Percentiles rank a stretch among this genome's conserved stretches.
Evolutionary conservation across 768 basidiomycete genomes (phyloP).

Genomic region (Asterophora lycoperdoides): DNA sequence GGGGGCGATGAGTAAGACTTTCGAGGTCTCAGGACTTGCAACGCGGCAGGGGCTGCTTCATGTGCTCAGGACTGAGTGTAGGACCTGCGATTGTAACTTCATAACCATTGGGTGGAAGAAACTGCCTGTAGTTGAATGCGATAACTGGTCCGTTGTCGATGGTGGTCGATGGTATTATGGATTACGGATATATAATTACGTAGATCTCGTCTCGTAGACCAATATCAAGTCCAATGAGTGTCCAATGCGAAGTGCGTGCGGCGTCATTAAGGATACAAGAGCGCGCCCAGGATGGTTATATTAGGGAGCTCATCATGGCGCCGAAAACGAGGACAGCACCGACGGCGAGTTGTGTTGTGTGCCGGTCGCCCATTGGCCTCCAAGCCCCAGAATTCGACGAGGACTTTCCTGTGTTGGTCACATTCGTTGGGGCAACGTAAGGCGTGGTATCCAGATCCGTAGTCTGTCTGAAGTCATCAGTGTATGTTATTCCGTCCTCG

Average conservation of each 20-base stretch:
- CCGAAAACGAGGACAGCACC: neutral
- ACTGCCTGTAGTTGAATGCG: no score
- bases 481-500: constrained; percentile 23
- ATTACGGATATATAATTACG: neutral
- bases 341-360: neutral
- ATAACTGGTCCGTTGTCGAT: constrained; percentile 60
- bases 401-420: constrained; percentile 9
- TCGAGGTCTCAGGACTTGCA: no score
- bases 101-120: no score
- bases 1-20: no score
- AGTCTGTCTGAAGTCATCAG: constrained; percentile 26
- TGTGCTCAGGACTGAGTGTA: no score
- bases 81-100: no score
- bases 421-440: constrained; percentile 20
- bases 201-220: neutral
- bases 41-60: no score
- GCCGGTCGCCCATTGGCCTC: constrained; percentile 2
- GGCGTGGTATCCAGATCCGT: constrained; percentile 25
- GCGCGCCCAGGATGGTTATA: neutral
- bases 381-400: constrained; percentile 8
- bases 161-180: neutral
- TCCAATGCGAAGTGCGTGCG: neutral
- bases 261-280: neutral
- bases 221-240: neutral
- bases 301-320: neutral